These are phyloP conservation scores for Fusarium goolgardi DNA, from an alignment of 2,329 filamentous ascomycete genomes.

Conservation along the genomic window DNA sequence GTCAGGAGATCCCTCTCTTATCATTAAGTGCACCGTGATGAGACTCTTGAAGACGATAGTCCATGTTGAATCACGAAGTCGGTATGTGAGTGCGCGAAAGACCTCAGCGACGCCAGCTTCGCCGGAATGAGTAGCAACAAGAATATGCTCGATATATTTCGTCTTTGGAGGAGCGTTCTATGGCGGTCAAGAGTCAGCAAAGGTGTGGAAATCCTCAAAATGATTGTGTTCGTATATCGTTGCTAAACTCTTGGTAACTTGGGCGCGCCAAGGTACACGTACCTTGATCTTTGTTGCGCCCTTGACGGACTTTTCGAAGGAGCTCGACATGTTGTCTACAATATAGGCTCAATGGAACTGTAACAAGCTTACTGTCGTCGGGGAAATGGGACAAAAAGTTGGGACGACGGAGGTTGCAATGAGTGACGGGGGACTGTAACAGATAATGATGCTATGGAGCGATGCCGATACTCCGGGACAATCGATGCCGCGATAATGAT, in stretches of 20 bases:
- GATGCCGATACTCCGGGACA: slow-evolving; percentile 19
- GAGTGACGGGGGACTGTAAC: slow-evolving; percentile 37
- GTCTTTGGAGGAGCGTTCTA: slow-evolving; percentile 96
- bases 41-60: slow-evolving; percentile 99
- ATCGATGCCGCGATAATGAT: slow-evolving; percentile 22
- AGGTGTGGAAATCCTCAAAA: not conserved
- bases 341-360: slow-evolving; percentile 22
- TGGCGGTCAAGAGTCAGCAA: slow-evolving; percentile 9
- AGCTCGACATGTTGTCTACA: slow-evolving; percentile 74
- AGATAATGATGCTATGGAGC: slow-evolving; percentile 27
- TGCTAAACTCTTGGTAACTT: not conserved
- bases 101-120: slow-evolving; percentile 96
- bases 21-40: slow-evolving; percentile 97
- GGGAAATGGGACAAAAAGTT: slow-evolving; percentile 21
- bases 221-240: slow-evolving; percentile 8
- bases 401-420: slow-evolving; percentile 34
- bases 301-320: slow-evolving; percentile 99
- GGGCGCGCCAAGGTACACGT: slow-evolving; percentile 25
- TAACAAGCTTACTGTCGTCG: slow-evolving; percentile 21
- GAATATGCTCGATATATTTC: slow-evolving; percentile 98
- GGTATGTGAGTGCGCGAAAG: slow-evolving; percentile 89
- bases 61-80: slow-evolving; percentile 96
- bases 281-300: slow-evolving; percentile 98
- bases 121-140: slow-evolving; percentile 92
- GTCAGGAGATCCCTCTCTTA: slow-evolving; percentile 91